These are phyloP conservation scores for Pilobolus umbonatus DNA, from an alignment of 192 early-diverging fungal genomes.

Conservation along the genomic window DNA sequence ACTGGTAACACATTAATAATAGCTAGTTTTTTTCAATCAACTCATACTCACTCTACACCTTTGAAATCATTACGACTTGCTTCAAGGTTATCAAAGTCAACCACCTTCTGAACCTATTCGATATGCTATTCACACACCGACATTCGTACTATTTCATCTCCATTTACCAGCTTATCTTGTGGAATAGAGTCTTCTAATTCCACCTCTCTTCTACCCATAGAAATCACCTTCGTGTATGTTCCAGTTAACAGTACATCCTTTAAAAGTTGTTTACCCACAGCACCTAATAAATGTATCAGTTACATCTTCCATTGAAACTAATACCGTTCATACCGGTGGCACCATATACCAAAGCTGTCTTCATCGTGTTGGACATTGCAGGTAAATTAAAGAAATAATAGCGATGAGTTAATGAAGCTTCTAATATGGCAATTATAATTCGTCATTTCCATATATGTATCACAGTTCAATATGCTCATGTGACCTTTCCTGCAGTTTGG, in stretches of 20 bases:
- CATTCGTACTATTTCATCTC: background rate
- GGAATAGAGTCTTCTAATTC: slow-evolving; percentile 36
- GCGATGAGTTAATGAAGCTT: no score
- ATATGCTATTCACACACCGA: background rate
- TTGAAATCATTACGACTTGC: slow-evolving; percentile 32
- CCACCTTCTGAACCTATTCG: slow-evolving; percentile 52
- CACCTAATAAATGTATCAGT: no score
- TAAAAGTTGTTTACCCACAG: slow-evolving; percentile 54
- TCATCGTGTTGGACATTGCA: no score
- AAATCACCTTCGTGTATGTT: slow-evolving; percentile 47
- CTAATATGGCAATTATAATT: no score
- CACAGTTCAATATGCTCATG: no score
- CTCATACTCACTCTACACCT: slow-evolving; percentile 42
- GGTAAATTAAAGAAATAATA: no score
- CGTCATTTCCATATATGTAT: no score
- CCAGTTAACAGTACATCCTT: slow-evolving; percentile 45
- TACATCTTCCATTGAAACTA: no score
- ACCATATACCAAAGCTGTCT: no score
- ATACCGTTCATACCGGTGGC: no score
- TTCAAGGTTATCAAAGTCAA: slow-evolving; percentile 73
- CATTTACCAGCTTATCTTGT: slow-evolving; percentile 37
- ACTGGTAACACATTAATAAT: slow-evolving; percentile 32
- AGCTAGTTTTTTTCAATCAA: background rate
- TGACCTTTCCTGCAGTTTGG: no score
- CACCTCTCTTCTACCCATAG: slow-evolving; percentile 47